Percentiles rank a stretch among this genome's conserved stretches.
These are phyloP conservation scores for Pelargonium hybrid DNA, from an alignment of 441 rosid species.

Conservation along the genomic window DNA sequence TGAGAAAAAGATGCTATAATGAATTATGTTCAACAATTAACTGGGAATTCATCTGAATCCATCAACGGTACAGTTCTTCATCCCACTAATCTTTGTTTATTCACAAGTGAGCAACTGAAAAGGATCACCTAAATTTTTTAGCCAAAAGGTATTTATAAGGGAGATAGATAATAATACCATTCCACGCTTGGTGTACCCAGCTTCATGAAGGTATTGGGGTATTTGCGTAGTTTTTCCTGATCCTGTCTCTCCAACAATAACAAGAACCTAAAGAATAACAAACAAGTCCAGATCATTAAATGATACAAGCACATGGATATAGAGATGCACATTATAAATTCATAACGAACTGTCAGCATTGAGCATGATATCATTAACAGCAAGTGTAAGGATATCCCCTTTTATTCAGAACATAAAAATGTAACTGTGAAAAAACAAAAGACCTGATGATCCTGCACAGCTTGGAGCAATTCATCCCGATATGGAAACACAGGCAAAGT, in stretches of 20 bases:
- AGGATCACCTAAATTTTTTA: neutral
- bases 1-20: neutral
- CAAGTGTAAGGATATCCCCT: neutral
- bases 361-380: neutral
- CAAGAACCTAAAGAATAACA: slow-evolving; percentile 54
- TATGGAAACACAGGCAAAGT: slow-evolving; percentile 71
- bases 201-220: slow-evolving; percentile 96
- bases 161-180: slow-evolving; percentile 45
- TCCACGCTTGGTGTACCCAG: slow-evolving; percentile 88
- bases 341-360: too few species aligned
- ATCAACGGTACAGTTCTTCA: neutral
- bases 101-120: neutral
- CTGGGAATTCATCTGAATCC: neutral
- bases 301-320: neutral
- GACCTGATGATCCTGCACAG: slow-evolving; percentile 71
- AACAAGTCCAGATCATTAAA: slow-evolving; percentile 9
- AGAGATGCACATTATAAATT: neutral
- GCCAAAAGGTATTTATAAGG: neutral
- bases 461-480: slow-evolving; percentile 69
- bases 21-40: neutral
- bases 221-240: slow-evolving; percentile 98
- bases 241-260: slow-evolving; percentile 97
- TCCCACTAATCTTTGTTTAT: neutral
- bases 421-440: neutral
- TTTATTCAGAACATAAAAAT: neutral